Percentiles rank a stretch among this genome's conserved stretches.
phyloP scores from a whole-genome alignment of 2,329 filamentous ascomycete genomes.

The Penicillium sp. region DNA sequence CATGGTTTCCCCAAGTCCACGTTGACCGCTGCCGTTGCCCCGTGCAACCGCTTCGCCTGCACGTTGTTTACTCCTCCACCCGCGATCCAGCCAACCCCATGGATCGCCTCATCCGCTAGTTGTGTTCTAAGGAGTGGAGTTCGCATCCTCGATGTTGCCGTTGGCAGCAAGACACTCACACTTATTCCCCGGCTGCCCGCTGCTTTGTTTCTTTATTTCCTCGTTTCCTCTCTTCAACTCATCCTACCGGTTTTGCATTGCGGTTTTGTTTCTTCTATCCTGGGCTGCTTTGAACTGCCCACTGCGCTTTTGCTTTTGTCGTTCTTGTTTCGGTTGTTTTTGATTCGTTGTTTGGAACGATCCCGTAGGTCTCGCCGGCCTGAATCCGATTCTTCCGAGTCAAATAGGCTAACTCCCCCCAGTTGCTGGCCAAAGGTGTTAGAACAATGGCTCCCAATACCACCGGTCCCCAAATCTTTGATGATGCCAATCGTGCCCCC shows the following conservation, averaged over 20 bases:
- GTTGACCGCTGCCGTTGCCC: conserved; percentile 30
- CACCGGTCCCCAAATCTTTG: conserved; percentile 33
- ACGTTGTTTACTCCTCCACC: conserved; percentile 31
- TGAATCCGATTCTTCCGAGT: conserved; percentile 12
- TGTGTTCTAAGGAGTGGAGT: conserved; percentile 14
- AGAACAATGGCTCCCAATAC: conserved; percentile 32
- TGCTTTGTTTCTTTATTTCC: conserved; percentile 10
- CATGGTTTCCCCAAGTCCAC: conserved; percentile 2
- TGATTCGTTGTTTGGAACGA: conserved; percentile 10
- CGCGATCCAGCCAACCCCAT: conserved; percentile 25
- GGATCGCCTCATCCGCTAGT: conserved; percentile 19
- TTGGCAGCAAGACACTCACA: conserved; percentile 23
- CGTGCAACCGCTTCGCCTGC: conserved; percentile 27
- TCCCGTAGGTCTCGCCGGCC: conserved; percentile 19
- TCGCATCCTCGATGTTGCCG: conserved; percentile 25
- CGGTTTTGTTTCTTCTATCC: conserved; percentile 12
- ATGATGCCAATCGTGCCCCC: conserved; percentile 32
- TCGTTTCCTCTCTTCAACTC: conserved; percentile 8
- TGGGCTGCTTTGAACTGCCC: background rate
- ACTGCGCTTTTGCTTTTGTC: conserved; percentile 6
- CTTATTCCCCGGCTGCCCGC: conserved; percentile 24
- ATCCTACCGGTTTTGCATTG: conserved; percentile 3
- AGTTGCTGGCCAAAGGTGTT: conserved; percentile 30
- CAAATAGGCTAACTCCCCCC: conserved; percentile 9
- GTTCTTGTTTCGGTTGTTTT: conserved; percentile 7